Evolutionary conservation across 176 grass and related monocot species (phyloP), one percentile per base, ranked within the genome.

Genomic region (Lolium rigidum): DNA sequence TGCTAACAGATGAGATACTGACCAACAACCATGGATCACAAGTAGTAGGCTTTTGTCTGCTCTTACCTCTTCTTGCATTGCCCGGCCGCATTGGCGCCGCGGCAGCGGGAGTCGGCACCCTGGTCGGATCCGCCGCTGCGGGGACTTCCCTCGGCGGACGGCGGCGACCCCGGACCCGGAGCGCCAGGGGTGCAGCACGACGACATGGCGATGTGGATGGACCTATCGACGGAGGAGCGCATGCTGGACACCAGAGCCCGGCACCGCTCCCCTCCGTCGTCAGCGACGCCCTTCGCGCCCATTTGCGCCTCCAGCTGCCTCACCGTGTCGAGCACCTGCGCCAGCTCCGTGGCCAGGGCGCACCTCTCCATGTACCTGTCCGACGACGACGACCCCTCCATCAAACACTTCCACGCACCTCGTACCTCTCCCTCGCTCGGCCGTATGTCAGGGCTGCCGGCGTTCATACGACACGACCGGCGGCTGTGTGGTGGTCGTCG

Each of bases 21-120:
- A 22, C 10, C 64, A 84, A 50, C 4, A 64, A 58, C 2, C 44
- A 16, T 13, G 18, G 2, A 2, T 1, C 28, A 31, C n/a, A n/a
- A n/a, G n/a, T n/a, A n/a, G 13, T 37, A 21, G 7, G 3, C 6
- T 17, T 17, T 12, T 5, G 26, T 14, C n/a, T 17, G 59, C 9
- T 25, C 55, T 28, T 75, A 94, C 92, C 90, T 92, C 82, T 96
- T 96, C 88, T 99, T 96, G 63, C 46, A 85, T 44, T 84, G 84
- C 81, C 90, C 88, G 6, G 83, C 46, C 25, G 80, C 86, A 81
- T 78, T 67, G 84, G 46, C 13, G 71, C 85, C 85, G 17, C 77
- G 76, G 76, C 50, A 83, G 11, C 75, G 75, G 85, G 70, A 80
- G 1, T 91, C 77, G 16, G 11, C 90, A 43, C 82, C 81, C 7